phyloP scores from a whole-genome alignment of 192 early-diverging fungal genomes.

The Coemansia sp. region DNA sequence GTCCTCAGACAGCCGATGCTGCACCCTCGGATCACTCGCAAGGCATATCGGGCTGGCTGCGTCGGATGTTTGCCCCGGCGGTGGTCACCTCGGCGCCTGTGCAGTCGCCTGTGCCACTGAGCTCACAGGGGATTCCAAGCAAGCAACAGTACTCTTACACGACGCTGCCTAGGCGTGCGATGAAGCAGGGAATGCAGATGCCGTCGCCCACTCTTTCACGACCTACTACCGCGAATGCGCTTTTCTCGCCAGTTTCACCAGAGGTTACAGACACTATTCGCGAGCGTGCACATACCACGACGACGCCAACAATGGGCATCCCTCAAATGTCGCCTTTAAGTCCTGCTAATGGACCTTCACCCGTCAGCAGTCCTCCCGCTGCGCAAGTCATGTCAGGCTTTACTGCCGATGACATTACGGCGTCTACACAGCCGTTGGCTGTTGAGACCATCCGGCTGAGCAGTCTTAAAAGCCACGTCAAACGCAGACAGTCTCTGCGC shows the following conservation, averaged over 20 bases:
- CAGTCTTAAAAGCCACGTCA: conserved; percentile 44
- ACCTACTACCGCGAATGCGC: conserved; percentile 28
- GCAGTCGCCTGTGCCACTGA: conserved; percentile 26
- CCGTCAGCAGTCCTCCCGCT: conserved; percentile 1
- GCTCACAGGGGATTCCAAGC: conserved; percentile 29
- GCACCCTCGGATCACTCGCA: conserved; percentile 17
- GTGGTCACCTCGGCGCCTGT: not conserved
- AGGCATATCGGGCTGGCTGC: conserved; percentile 41
- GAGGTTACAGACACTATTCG: conserved; percentile 4
- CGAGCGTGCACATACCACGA: conserved; percentile 23
- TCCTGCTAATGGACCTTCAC: conserved; percentile 8
- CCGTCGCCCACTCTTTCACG: conserved; percentile 15
- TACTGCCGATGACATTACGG: conserved; percentile 19
- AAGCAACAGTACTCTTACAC: conserved; percentile 52
- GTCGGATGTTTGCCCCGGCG: conserved; percentile 42
- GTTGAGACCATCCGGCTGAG: conserved; percentile 47
- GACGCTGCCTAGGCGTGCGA: conserved; percentile 17
- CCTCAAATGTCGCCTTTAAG: conserved; percentile 13
- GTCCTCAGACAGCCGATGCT: conserved; percentile 1
- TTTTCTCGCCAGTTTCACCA: conserved; percentile 12
- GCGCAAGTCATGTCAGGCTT: conserved; percentile 13
- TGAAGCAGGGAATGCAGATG: not conserved
- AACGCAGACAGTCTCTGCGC: conserved; percentile 41
- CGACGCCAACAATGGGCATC: not conserved
- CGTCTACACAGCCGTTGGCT: conserved; percentile 22